These are phyloP conservation scores for Daedaleopsis nitida DNA, from an alignment of 768 basidiomycete genomes.

Conservation along the genomic window DNA sequence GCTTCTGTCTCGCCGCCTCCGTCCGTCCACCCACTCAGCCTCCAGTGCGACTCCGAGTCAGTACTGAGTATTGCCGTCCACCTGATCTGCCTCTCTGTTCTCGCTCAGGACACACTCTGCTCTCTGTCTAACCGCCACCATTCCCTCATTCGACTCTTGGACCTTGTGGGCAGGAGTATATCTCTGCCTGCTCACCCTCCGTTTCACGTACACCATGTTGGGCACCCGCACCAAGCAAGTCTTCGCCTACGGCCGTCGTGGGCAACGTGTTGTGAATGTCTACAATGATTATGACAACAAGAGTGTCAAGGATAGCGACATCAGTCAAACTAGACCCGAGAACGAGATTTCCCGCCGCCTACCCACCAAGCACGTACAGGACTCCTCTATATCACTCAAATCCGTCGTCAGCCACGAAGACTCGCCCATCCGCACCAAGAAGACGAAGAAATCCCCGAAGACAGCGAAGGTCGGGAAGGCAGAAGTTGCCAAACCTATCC, in stretches of 20 bases:
- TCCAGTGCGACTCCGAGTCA: not conserved
- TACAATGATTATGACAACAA: slow-evolving; percentile 20
- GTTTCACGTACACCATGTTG: slow-evolving; percentile 24
- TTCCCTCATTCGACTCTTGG: not conserved
- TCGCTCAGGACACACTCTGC: not conserved
- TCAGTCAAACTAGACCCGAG: not conserved
- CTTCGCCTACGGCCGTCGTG: slow-evolving; percentile 34
- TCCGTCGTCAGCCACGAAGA: not conserved
- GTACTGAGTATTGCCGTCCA: not conserved
- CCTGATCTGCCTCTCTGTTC: not conserved
- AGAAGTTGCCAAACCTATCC: slow-evolving; percentile 21
- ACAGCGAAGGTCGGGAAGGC: slow-evolving; percentile 13
- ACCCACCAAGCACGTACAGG: not conserved
- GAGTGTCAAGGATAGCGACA: not conserved
- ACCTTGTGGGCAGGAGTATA: slow-evolving; percentile 6
- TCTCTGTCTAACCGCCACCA: not conserved
- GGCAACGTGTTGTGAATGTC: slow-evolving; percentile 32
- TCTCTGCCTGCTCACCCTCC: slow-evolving; percentile 7
- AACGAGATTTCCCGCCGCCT: slow-evolving; percentile 1
- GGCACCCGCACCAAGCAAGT: slow-evolving; percentile 35
- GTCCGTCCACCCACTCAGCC: not conserved
- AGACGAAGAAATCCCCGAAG: slow-evolving; percentile 18
- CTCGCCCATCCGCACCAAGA: slow-evolving; percentile 1
- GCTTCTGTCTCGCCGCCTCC: not conserved
- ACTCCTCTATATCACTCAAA: slow-evolving; percentile 3